phyloP scores from a whole-genome alignment of 345 rosid genomes.

The Linum usitatissimum region DNA sequence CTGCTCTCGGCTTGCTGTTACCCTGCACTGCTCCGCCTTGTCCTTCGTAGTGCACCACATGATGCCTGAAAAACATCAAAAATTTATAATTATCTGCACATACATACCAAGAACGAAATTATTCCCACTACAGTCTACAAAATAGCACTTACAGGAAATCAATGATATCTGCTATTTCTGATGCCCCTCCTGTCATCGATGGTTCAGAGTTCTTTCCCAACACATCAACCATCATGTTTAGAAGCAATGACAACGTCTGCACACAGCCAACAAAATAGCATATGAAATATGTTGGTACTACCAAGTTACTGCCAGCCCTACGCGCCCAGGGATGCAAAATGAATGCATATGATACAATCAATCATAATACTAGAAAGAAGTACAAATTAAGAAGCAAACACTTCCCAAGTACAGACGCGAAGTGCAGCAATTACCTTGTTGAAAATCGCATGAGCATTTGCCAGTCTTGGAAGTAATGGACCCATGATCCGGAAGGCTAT shows the following conservation, averaged over 20 bases:
- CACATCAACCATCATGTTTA: constrained; percentile 61
- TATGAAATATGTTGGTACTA: too few relatives aligned
- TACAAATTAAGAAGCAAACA: too few relatives aligned
- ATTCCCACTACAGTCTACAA: too few relatives aligned
- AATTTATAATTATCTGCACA: not conserved
- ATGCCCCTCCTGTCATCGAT: constrained; percentile 50
- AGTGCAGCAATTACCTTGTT: constrained; percentile 50
- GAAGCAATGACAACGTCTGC: constrained; percentile 59
- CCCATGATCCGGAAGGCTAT: constrained; percentile 92
- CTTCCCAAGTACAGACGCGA: not conserved
- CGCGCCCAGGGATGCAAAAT: not conserved
- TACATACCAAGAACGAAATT: not conserved
- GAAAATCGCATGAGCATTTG: constrained; percentile 79
- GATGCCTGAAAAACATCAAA: constrained; percentile 47
- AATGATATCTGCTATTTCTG: constrained; percentile 72
- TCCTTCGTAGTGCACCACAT: constrained; percentile 84
- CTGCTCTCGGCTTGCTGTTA: constrained; percentile 75
- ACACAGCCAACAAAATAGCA: not conserved
- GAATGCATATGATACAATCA: too few relatives aligned
- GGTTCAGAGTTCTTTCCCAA: constrained; percentile 65
- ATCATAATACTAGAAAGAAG: too few relatives aligned
- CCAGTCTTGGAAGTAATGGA: constrained; percentile 88
- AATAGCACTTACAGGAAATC: constrained; percentile 65
- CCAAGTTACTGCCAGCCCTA: not conserved
- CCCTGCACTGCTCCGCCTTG: constrained; percentile 90